phyloP scores from a whole-genome alignment of 1,284 basidiomycete genomes.

The Dichomitus squalens region DNA sequence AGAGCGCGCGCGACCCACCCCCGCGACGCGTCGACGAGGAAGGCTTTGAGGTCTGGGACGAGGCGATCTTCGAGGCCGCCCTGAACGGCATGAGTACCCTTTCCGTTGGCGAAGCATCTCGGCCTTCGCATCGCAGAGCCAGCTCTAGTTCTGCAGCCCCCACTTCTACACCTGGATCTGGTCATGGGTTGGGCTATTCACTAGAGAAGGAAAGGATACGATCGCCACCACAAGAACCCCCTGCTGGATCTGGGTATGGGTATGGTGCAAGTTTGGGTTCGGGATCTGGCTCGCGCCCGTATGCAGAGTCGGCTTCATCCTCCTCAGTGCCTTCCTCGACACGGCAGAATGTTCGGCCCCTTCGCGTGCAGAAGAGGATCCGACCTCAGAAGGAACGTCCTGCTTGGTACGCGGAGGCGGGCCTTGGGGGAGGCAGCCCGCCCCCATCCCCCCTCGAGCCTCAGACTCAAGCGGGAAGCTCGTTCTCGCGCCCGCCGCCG shows the following conservation, averaged over 20 bases:
- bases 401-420: constrained; percentile 35
- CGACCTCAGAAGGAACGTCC: constrained; percentile 32
- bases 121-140: background rate
- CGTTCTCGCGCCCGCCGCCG: background rate
- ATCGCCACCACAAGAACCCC: background rate
- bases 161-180: background rate
- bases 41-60: constrained; percentile 56
- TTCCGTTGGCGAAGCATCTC: background rate
- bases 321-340: constrained; percentile 10
- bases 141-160: background rate
- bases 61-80: constrained; percentile 42
- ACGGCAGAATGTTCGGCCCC: constrained; percentile 24
- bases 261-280: background rate
- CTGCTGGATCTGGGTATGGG: background rate
- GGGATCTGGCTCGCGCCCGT: background rate
- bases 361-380: constrained; percentile 33
- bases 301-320: constrained; percentile 1
- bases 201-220: constrained; percentile 6
- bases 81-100: constrained; percentile 19
- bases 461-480: background rate
- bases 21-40: constrained; percentile 36
- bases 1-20: constrained; percentile 33
- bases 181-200: background rate
- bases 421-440: constrained; percentile 16
- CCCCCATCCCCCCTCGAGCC: background rate